Base-by-base conservation (phyloP, 768 basidiomycete genomes). In the Suillus subalutaceus region DNA sequence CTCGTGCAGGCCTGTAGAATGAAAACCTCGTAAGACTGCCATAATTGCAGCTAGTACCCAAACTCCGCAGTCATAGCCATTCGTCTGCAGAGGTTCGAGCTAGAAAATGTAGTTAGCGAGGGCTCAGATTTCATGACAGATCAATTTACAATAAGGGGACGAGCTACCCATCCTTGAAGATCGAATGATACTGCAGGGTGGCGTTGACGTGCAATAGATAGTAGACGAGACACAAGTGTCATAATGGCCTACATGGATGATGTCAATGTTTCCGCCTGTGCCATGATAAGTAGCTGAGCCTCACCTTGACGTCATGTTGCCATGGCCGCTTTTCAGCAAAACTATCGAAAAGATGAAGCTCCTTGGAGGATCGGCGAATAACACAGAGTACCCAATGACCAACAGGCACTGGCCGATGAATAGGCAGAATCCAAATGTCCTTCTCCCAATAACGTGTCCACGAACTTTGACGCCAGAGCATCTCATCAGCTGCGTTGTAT, bases 371-470 rank as follows among this genome's bases (percentile, higher is more conserved):
- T 12, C 10, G 23, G 23, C 6, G 4, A 23, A 50, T 23, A 50
- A 50, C 5, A 23, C 48, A 50, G n/a, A 50, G 23, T 23, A 50
- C 48, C 48, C 48, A 50, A 23, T 50, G 48, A 23, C 48, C 48
- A 13, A 50, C 23, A 50, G n/a, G n/a, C 4, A 4, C n/a, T 23
- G 23, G 23, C n/a, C 48, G 4, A 50, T 50, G 48, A 23, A 50
- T 76, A 0, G 80, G 81, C 1, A 82, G 26, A 4, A 81, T 74
- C 80, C 79, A 82, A 0, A 72, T 16, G 6, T 65, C 41, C 53
- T 73, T 75, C 0, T 23, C 15, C 79, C 78, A 80, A 56, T 73
- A 82, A 18, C 58, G 30, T 0, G 69, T 68, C 4, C 41, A 57
- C 0, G 32, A 18, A 0, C 65, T 63, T 1, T 59, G 37, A 1